phyloP scores from a whole-genome alignment of 345 rosid genomes.

The Salix caprea region DNA sequence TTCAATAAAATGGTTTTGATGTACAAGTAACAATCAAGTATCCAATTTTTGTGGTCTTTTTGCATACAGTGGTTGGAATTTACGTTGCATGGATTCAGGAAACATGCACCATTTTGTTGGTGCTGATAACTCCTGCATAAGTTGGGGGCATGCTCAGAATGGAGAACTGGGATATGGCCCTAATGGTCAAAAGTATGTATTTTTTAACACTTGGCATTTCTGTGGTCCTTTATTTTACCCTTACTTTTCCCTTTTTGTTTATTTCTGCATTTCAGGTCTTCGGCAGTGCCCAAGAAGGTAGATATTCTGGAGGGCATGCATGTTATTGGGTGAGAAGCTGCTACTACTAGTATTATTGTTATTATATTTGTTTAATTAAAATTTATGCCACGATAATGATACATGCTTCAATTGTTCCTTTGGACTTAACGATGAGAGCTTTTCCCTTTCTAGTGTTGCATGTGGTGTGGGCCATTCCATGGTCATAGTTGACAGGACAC shows the following conservation, averaged over 20 bases:
- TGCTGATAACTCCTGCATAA: constrained; percentile 92
- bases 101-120: constrained; percentile 96
- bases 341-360: too few relatives aligned
- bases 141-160: constrained; percentile 93
- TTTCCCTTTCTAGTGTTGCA: constrained; percentile 60
- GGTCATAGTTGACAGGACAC: constrained; percentile 78
- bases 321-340: constrained; percentile 57
- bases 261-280: constrained; percentile 56
- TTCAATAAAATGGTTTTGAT: background rate
- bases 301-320: constrained; percentile 90
- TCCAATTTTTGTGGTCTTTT: background rate
- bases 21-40: background rate
- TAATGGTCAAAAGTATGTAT: constrained; percentile 71
- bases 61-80: constrained; percentile 79
- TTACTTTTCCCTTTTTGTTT: too few relatives aligned
- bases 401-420: background rate
- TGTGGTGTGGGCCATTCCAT: constrained; percentile 84
- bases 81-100: constrained; percentile 98
- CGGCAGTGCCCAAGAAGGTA: constrained; percentile 90
- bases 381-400: too few relatives aligned
- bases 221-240: background rate
- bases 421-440: background rate
- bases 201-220: background rate
- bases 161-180: constrained; percentile 99
- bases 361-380: background rate